These are phyloP conservation scores for Pistacia integerrima DNA, from an alignment of 345 rosid genomes.

Conservation along the genomic window DNA sequence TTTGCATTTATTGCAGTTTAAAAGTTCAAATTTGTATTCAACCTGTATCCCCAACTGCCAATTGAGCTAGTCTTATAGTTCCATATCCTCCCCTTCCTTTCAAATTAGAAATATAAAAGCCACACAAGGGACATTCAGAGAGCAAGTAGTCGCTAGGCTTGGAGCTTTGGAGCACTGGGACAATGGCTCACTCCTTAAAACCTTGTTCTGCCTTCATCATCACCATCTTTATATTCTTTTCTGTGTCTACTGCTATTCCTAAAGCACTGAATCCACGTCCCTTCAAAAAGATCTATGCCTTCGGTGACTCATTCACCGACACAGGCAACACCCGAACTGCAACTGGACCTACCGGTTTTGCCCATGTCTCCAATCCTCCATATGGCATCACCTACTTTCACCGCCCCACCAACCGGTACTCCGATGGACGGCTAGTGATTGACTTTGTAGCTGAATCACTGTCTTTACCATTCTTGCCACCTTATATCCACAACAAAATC, in stretches of 20 bases:
- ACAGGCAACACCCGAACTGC: constrained; percentile 80
- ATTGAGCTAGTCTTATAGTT: no score
- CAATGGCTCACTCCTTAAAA: constrained; percentile 16
- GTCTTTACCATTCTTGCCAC: constrained; percentile 73
- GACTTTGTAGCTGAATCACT: constrained; percentile 77
- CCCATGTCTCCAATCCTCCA: constrained; percentile 76
- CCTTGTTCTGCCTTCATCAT: constrained; percentile 3
- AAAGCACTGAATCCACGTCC: constrained; percentile 30
- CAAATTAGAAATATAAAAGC: no score
- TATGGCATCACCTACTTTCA: constrained; percentile 83
- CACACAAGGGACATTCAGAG: no score
- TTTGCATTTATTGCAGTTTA: no score
- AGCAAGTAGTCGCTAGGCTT: no score
- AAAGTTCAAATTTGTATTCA: no score
- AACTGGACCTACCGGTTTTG: constrained; percentile 72
- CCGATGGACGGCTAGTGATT: constrained; percentile 84
- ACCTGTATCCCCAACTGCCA: no score
- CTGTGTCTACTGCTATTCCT: constrained; percentile 18
- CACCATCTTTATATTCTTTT: constrained; percentile 22
- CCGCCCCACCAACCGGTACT: constrained; percentile 83
- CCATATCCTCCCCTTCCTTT: no score
- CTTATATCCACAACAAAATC: constrained; percentile 46
- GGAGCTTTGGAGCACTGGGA: neutral
- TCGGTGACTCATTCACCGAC: constrained; percentile 94
- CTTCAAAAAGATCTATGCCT: constrained; percentile 78